These are phyloP conservation scores for Sporothrix phasma DNA, from an alignment of 2,329 filamentous ascomycete genomes.

Conservation along the genomic window DNA sequence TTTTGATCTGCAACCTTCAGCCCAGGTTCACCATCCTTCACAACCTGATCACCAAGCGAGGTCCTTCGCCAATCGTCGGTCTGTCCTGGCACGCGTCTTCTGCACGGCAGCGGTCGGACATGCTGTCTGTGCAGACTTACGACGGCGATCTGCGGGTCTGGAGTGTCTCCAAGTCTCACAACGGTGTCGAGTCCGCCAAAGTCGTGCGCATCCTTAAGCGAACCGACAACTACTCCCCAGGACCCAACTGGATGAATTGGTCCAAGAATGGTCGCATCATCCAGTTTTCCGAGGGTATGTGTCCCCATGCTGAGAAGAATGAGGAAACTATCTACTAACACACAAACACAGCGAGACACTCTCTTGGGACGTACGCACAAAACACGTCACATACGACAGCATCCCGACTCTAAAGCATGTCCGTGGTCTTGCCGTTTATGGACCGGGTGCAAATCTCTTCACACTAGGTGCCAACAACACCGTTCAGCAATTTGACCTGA, in stretches of 20 bases:
- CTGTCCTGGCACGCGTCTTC: slow-evolving; percentile 95
- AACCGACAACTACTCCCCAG: slow-evolving; percentile 60
- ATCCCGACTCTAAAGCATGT: slow-evolving; percentile 79
- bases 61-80: slow-evolving; percentile 77
- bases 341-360: slow-evolving; percentile 60
- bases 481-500: slow-evolving; percentile 91
- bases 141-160: slow-evolving; percentile 91
- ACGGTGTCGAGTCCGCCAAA: slow-evolving; percentile 65
- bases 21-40: slow-evolving; percentile 91
- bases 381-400: slow-evolving; percentile 81
- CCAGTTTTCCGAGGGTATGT: slow-evolving; percentile 66
- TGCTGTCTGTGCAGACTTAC: slow-evolving; percentile 86
- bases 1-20: slow-evolving; percentile 79
- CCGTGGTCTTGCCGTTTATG: slow-evolving; percentile 75
- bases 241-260: slow-evolving; percentile 95
- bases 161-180: slow-evolving; percentile 80
- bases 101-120: slow-evolving; percentile 90
- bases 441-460: slow-evolving; percentile 83
- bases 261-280: slow-evolving; percentile 96
- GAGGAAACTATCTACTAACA: slow-evolving; percentile 8
- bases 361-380: slow-evolving; percentile 97
- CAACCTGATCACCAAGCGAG: slow-evolving; percentile 73
- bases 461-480: slow-evolving; percentile 81
- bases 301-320: too few species aligned
- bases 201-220: slow-evolving; percentile 81